Base-by-base conservation (phyloP, 805 yeast genomes). In the Cyberlindnera xylosilytica region DNA sequence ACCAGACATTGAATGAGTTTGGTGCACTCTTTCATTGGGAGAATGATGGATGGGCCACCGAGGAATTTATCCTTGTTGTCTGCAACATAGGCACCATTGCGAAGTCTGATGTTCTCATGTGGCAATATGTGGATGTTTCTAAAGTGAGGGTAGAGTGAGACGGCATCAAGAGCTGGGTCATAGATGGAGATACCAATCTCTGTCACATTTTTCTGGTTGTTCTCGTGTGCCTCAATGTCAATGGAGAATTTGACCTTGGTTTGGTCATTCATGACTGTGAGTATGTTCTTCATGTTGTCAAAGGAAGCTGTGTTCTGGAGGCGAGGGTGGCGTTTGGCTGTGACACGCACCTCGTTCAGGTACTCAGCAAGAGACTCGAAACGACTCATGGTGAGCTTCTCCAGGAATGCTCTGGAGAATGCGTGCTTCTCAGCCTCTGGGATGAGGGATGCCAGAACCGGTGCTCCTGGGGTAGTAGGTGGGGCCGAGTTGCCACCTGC, bases 181-280 rank as follows among this genome's bases (percentile, higher is more conserved):
- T 69, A 77, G 2, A 79, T 70, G 5, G 79, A 62, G 2, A 79
- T 64, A 1, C 85, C 85, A 35, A 79, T 69, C 51, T 79, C 85
- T 0, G 83, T 78, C 7, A 79, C 63, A 7, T 59, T 44, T 17
- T 62, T 53, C 12, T 60, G 62, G 47, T 72, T 60, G 19, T 52
- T 46, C 52, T 79, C 85, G 62, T 59, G 77, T 1, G 83, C 83
- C 54, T 79, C 86, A 2, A 77, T 63, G 56, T 79, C 85, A 34
- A 79, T 58, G 12, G 74, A 64, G 38, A 78, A 63, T 10, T 56
- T 32, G 3, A 45, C 32, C 24, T 46, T 50, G 6, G 36, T 23
- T 12, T 36, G 41, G 6, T 41, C 36, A 39, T 55, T 55, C 12
- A 50, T 37, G 1, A n/a, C 27, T 1, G 30, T 18, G 11, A 56